phyloP scores from a whole-genome alignment of 2,329 filamentous ascomycete genomes.

The Aspergillus pseudoviridinutans region DNA sequence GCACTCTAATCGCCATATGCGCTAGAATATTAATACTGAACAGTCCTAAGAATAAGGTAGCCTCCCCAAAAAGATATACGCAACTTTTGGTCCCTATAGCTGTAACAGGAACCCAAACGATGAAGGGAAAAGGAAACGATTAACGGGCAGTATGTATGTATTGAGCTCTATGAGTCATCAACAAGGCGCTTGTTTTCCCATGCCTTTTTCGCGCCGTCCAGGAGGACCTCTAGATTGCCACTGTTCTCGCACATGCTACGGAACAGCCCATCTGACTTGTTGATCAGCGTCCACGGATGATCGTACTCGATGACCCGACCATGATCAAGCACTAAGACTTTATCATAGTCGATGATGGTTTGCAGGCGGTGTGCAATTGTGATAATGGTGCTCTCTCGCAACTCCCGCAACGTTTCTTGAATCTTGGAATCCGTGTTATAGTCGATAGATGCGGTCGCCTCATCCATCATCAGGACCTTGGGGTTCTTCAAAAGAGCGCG shows the following conservation, averaged over 20 bases:
- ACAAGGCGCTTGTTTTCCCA: constrained; percentile 46
- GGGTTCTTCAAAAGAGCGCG: constrained; percentile 87
- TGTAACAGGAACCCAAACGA: not conserved
- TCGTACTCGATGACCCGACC: constrained; percentile 83
- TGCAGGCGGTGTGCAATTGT: constrained; percentile 94
- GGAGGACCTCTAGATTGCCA: constrained; percentile 57
- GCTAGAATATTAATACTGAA: not conserved
- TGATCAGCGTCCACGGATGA: constrained; percentile 80
- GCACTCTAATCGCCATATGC: not conserved
- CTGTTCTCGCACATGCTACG: constrained; percentile 66
- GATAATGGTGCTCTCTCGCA: constrained; percentile 82
- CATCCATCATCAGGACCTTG: constrained; percentile 97
- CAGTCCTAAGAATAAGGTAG: not conserved
- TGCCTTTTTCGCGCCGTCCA: constrained; percentile 52
- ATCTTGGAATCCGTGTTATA: constrained; percentile 95
- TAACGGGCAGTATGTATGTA: constrained; percentile 7
- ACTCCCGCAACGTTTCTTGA: constrained; percentile 90
- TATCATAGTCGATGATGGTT: constrained; percentile 97
- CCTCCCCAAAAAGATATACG: not conserved
- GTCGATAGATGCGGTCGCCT: constrained; percentile 95
- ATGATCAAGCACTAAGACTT: constrained; percentile 89
- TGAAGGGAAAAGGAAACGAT: not conserved
- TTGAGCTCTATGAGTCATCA: constrained; percentile 36
- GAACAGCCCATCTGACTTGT: constrained; percentile 64
- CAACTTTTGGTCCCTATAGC: not conserved